phyloP scores from a whole-genome alignment of 164 flowering plant species.

The Houttuynia cordata region DNA sequence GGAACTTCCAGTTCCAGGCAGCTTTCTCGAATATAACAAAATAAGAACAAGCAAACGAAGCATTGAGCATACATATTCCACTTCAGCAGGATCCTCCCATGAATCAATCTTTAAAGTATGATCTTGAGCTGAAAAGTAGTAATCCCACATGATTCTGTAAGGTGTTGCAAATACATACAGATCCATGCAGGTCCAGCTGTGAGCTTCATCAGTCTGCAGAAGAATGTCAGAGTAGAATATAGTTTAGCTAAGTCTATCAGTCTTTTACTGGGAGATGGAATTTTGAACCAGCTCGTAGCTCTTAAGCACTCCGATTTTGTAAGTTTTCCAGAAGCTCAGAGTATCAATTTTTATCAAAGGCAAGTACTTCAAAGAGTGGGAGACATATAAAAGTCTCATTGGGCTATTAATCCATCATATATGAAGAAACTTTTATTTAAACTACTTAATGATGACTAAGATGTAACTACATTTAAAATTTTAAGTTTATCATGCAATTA shows the following conservation, averaged over 20 bases:
- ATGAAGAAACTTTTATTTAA: too few relatives aligned
- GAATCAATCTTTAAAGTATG: constrained; percentile 70
- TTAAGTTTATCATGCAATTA: too few relatives aligned
- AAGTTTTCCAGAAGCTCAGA: too few relatives aligned
- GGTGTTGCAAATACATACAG: constrained; percentile 98
- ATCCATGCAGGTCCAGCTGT: constrained; percentile 99
- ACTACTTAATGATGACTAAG: too few relatives aligned
- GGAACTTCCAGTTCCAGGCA: not conserved
- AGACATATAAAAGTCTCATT: too few relatives aligned
- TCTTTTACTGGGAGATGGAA: not conserved
- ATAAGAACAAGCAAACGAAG: not conserved
- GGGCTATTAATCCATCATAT: too few relatives aligned
- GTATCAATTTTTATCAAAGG: too few relatives aligned
- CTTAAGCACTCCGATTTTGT: too few relatives aligned
- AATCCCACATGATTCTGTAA: constrained; percentile 93
- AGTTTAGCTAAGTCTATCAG: not conserved
- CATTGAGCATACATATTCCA: constrained; percentile 64
- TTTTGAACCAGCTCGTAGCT: not conserved
- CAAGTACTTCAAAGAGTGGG: too few relatives aligned
- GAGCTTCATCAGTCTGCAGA: constrained; percentile 72
- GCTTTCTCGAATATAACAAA: not conserved
- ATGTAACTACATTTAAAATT: too few relatives aligned
- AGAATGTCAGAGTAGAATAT: constrained; percentile 2
- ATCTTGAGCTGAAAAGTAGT: constrained; percentile 76
- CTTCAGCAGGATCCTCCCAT: constrained; percentile 92